Evolutionary conservation across 352 stramenopile species (phyloP).

Genomic region (Globisporangium iwayamae): DNA sequence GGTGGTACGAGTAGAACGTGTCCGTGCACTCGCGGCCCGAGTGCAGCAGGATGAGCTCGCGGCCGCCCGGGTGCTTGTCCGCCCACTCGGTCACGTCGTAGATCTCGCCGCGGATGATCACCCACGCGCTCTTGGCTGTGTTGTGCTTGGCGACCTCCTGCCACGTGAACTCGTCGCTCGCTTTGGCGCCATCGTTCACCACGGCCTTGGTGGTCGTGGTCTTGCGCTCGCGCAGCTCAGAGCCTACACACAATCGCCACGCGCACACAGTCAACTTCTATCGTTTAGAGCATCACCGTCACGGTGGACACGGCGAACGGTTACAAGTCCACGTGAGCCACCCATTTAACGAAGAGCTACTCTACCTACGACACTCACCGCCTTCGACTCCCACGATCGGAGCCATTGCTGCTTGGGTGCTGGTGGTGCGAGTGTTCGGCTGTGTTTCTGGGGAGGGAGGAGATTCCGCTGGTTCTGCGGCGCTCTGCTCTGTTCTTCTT

Average conservation of each 20-base stretch:
- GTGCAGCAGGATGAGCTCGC: constrained; percentile 79
- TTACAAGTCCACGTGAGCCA: not conserved
- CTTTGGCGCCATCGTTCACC: constrained; percentile 8
- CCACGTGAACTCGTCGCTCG: constrained; percentile 82
- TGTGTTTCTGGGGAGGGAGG: not conserved
- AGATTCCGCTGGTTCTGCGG: constrained; percentile 13
- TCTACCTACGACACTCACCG: not conserved
- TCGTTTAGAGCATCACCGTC: not conserved
- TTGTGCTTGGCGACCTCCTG: constrained; percentile 95
- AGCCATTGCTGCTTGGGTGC: constrained; percentile 4
- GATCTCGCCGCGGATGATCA: constrained; percentile 93
- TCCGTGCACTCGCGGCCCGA: constrained; percentile 80
- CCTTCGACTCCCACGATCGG: constrained; percentile 13
- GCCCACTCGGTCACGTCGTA: constrained; percentile 92
- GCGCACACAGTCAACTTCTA: not conserved
- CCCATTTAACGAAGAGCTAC: not conserved
- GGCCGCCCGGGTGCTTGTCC: constrained; percentile 78
- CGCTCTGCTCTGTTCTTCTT: not conserved
- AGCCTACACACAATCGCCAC: not conserved
- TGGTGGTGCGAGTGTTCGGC: not conserved
- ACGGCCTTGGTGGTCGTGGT: constrained; percentile 8
- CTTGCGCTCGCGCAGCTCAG: constrained; percentile 60
- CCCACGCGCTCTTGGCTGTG: constrained; percentile 94
- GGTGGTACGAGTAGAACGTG: constrained; percentile 91
- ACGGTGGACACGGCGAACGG: not conserved